Evolutionary conservation across 768 basidiomycete genomes (phyloP).

Genomic region (Agaricus subrufescens): DNA sequence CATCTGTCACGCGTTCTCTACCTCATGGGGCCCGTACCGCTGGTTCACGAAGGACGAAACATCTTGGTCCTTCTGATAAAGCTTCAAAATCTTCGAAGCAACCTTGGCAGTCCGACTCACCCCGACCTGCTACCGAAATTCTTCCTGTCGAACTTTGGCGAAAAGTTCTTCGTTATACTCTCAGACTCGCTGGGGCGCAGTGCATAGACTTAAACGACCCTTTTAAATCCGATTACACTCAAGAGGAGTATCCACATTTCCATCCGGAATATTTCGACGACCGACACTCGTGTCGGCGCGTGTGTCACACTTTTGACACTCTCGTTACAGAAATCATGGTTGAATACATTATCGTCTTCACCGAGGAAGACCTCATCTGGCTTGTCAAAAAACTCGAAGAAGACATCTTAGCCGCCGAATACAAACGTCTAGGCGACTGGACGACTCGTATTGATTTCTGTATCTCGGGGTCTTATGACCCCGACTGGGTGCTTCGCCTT

Average conservation of each 20-base stretch:
- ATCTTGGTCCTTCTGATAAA: too few species aligned
- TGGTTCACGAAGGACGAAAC: too few species aligned
- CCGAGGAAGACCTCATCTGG: conserved; percentile 26
- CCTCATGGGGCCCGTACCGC: neutral
- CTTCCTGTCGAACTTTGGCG: conserved; percentile 24
- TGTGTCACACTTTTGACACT: conserved; percentile 32
- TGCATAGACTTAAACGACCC: conserved; percentile 32
- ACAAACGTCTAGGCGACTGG: conserved; percentile 30
- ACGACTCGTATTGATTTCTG: conserved; percentile 39
- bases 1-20: neutral
- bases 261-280: conserved; percentile 26
- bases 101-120: conserved; percentile 10
- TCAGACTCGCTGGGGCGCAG: conserved; percentile 28
- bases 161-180: conserved; percentile 29
- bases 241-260: conserved; percentile 24
- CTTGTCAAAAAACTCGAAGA: conserved; percentile 31
- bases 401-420: conserved; percentile 15
- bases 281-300: conserved; percentile 26
- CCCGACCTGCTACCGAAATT: conserved; percentile 29
- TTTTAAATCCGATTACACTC: conserved; percentile 27
- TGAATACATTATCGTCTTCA: conserved; percentile 36
- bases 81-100: too few species aligned
- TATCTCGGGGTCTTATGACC: conserved; percentile 26
- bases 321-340: conserved; percentile 32
- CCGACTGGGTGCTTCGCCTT: conserved; percentile 28